Conservation (phyloP, 441 rosid genomes). For the Erodium trifolium region DNA sequence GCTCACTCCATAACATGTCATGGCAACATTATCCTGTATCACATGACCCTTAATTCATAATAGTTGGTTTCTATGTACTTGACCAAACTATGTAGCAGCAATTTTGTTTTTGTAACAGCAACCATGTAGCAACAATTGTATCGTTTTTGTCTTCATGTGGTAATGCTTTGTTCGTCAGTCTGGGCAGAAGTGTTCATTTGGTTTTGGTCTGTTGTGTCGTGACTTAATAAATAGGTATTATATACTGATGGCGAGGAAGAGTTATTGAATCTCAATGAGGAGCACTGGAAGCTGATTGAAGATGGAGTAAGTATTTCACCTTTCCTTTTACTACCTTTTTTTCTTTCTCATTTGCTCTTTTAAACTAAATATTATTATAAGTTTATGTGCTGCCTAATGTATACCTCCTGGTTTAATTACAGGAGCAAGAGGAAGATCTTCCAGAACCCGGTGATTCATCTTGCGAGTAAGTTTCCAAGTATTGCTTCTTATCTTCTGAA, state of each 20-base stretch:
- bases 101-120: neutral
- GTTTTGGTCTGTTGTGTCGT: slow-evolving; percentile 7
- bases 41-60: slow-evolving; percentile 5
- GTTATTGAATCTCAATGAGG: slow-evolving; percentile 34
- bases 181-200: slow-evolving; percentile 12
- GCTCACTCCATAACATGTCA: neutral
- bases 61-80: slow-evolving; percentile 10
- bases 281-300: slow-evolving; percentile 42
- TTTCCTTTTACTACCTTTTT: neutral
- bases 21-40: neutral
- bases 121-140: neutral
- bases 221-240: slow-evolving; percentile 35
- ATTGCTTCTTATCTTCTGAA: neutral
- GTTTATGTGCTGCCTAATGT: neutral
- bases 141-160: neutral
- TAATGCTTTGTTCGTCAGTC: slow-evolving; percentile 8
- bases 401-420: slow-evolving; percentile 17
- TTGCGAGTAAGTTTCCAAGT: slow-evolving; percentile 33
- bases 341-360: neutral
- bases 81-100: neutral
- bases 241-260: slow-evolving; percentile 66
- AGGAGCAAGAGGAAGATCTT: slow-evolving; percentile 28
- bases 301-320: slow-evolving; percentile 30
- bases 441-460: slow-evolving; percentile 29
- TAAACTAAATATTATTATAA: neutral